Evolutionary conservation across 208 protist species (phyloP).

Genomic region (Wallacemonas rigidus): DNA sequence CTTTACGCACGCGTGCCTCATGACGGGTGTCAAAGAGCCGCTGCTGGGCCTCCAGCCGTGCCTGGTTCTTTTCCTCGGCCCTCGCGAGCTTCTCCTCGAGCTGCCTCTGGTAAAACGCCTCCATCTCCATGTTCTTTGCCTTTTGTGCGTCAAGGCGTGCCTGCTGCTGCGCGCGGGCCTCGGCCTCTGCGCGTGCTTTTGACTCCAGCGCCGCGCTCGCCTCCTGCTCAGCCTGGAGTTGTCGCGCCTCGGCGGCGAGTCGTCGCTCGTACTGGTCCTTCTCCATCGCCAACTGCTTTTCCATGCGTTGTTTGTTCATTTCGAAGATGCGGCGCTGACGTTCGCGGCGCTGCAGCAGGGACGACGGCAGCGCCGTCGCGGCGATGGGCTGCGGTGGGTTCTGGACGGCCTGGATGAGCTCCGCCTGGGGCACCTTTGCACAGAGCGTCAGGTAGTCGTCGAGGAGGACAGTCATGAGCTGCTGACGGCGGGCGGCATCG

Average conservation of each 20-base stretch:
- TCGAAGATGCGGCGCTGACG: conserved; percentile 58
- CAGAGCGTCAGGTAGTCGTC: conserved; percentile 64
- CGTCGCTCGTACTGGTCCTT: conserved; percentile 48
- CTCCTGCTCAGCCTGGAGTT: conserved; percentile 56
- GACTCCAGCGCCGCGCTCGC: conserved; percentile 26
- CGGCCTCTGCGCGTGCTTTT: conserved; percentile 43
- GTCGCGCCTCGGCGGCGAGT: conserved; percentile 40
- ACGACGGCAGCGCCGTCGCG: conserved; percentile 32
- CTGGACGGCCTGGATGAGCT: conserved; percentile 48
- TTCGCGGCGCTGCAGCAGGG: conserved; percentile 53
- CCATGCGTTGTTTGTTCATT: conserved; percentile 48
- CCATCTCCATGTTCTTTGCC: conserved; percentile 45
- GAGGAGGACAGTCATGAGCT: conserved; percentile 36
- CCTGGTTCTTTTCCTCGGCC: conserved; percentile 54
- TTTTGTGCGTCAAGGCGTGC: conserved; percentile 54
- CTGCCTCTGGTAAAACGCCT: conserved; percentile 41
- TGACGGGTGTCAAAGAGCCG: conserved; percentile 33
- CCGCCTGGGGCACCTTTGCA: conserved; percentile 34
- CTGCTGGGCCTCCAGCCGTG: conserved; percentile 53
- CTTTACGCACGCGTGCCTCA: conserved; percentile 34
- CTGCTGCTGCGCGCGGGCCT: conserved; percentile 38
- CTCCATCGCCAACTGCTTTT: conserved; percentile 48
- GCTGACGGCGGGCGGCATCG: conserved; percentile 24
- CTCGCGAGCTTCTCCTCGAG: conserved; percentile 50
- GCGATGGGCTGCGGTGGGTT: conserved; percentile 17